Base-by-base conservation (phyloP, 805 yeast genomes). In the Torulaspora delbrueckii region DNA sequence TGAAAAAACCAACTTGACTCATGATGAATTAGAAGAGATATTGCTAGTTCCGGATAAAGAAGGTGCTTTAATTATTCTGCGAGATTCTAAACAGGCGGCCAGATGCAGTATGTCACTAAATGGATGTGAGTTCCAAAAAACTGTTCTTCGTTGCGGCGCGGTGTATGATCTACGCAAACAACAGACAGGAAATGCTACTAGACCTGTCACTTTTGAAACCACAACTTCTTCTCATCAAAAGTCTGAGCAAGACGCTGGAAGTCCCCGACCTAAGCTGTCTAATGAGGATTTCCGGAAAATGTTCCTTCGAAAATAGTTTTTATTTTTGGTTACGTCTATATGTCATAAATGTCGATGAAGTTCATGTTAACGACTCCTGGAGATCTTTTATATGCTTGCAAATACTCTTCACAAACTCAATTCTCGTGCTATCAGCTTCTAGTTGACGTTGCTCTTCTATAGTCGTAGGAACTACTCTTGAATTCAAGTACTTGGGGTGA, bases 401-500 rank as follows among this genome's bases (percentile, higher is more conserved):
- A 32, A 84, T 55, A 10, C 63, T 58, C 25, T 71, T 73, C 5
- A 77, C 76, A 44, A 81, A 71, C 18, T 66, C 65, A 0, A 59
- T 51, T 52, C 72, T 63, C 3, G 60, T 53, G 16, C 65, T 78
- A 3, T 76, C 81, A 30, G 69, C 69, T 45, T 79, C 82, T 31
- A 79, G 64, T 7, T 77, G 52, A 33, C 76, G 71, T 55, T 79
- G 84, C 53, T 86, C 93, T 38, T 84, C 91, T 2, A 70, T 40
- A 9, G 82, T 76, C 2, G 82, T 75, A 2, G 90, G 78, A 2
- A 76, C 71, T 3, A 86, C 73, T 53, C 93, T 70, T 5, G 90
- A 77, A 4, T 85, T 75, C 50, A 90, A 68, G 54, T 81, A 89
- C 63, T 87, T 88, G 10, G 96, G 96, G 65, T 90, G 97, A 23